Base-by-base conservation (phyloP, 192 early-diverging fungal genomes). In the Polychytrium aggregatum region DNA sequence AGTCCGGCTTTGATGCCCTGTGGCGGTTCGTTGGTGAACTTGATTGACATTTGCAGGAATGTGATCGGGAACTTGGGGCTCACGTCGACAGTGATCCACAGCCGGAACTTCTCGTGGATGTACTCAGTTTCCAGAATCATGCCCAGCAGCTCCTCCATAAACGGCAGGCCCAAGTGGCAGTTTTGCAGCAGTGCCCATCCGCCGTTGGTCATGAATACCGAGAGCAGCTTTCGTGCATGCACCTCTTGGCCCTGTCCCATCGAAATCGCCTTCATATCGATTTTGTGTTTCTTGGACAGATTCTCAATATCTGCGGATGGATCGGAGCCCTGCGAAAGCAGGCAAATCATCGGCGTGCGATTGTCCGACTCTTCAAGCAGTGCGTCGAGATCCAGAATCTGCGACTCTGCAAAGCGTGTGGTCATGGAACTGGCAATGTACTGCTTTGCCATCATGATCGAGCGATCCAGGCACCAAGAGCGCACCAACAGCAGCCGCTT, bases 191-290 rank as follows among this genome's bases (percentile, higher is more conserved):
- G 52, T 13, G 72, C 73, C 78, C 78, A 81, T 11, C 78, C 78
- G 33, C 78, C 78, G 38, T 65, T 76, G 14, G 70, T 63, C 73
- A 81, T 81, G 46, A 76, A 80, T 14, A 70, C 56, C 20, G 65
- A 65, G 3, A 81, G 56, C 5, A 79, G 52, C 46, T 79, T 81
- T 20, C 78, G 59, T 3, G 78, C 78, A 38, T 81, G 78, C 4
- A 81, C 64, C 58, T 81, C 78, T 45, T 81, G 78, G 10, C 78
- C 78, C 60, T 81, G 78, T 28, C 78, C 78, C 78, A 81, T 81
- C 43, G 75, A 79, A 61, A 81, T 81, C 3, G 78, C 76, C 48
- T 81, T 81, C 49, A 78, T 79, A 52, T 81, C 76, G 17, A 67
- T 74, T 40, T 79, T 81, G 56, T 72, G 64, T 56, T 79, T 81